Percentiles rank a stretch among this genome's conserved stretches.
phyloP scores from a whole-genome alignment of 768 basidiomycete genomes.

The Naganishia randhawae region DNA sequence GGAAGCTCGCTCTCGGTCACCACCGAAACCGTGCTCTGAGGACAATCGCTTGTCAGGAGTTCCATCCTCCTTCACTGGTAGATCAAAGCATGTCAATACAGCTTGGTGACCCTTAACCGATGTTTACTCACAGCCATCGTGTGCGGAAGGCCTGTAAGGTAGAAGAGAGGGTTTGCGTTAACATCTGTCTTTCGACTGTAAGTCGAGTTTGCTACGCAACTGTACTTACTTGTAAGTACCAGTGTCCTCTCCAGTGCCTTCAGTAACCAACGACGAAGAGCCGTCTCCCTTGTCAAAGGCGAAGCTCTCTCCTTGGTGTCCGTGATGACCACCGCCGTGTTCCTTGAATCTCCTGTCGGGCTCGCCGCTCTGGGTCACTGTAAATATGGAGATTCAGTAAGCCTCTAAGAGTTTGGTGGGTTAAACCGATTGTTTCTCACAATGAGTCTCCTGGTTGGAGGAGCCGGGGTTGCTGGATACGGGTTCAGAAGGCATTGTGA shows the following conservation, averaged over 20 bases:
- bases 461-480: conserved; percentile 16
- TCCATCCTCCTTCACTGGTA: conserved; percentile 45
- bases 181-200: not conserved
- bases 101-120: not conserved
- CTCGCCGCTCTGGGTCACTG: conserved; percentile 33
- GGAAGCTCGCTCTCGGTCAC: conserved; percentile 34
- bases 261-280: conserved; percentile 40
- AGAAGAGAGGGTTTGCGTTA: not conserved
- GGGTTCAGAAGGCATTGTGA: conserved; percentile 20
- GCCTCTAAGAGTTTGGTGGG: not conserved
- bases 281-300: conserved; percentile 54
- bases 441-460: conserved; percentile 14
- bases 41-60: conserved; percentile 45
- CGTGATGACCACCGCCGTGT: conserved; percentile 47
- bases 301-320: conserved; percentile 40
- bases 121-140: conserved; percentile 37
- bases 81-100: not conserved
- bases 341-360: conserved; percentile 49
- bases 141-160: conserved; percentile 48
- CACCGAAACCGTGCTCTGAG: conserved; percentile 51
- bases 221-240: conserved; percentile 43
- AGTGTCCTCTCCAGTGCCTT: conserved; percentile 42
- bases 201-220: not conserved
- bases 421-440: not conserved
- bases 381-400: no score